Base-by-base conservation (phyloP, 2,329 filamentous ascomycete species). In the Fusarium chaquense region DNA sequence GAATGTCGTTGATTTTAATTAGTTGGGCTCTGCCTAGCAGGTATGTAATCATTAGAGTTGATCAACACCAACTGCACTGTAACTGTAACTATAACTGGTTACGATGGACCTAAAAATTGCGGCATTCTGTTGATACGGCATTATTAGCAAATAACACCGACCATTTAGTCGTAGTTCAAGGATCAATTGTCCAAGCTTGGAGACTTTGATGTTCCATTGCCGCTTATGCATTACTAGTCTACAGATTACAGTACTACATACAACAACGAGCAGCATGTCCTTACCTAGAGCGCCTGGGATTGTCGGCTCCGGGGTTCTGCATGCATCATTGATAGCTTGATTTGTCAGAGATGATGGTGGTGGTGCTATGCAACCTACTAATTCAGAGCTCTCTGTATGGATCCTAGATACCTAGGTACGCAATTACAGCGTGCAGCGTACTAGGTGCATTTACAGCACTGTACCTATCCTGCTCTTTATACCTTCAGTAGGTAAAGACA, bases 231-330 rank as follows among this genome's bases (percentile, higher is more conserved):
- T 40, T 51, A 35, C 33, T 33, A 51, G 47, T 46, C 26, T 16
- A 44, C 24, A 41, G 24, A 28, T 18, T n/a, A 18, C 46, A 26
- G 32, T 33, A 18, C 13, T 28, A 28, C 28, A 16, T 24, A 24
- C 33, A n/a, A 50, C 46, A 26, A 13, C 15, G 22, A 44, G 10
- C 9, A 20, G 40, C 4, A 43, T 6, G 22, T 40, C 12, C n/a
- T 40, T 13, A 15, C n/a, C n/a, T 36, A 35, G 30, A 60, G 59
- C 68, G 52, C 54, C 64, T 62, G 66, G 61, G 71, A 65, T 73
- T 35, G 32, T 41, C 69, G 71, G 71, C 65, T 73, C 71, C 70
- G 66, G 69, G 70, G 54, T 58, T 69, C 59, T 73, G 62, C 53
- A 65, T 61, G 46, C 43, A 69, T 43, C 36, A 47, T 36, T 72